A percentile compares a stretch with the other conserved stretches of the same genome.
These are phyloP conservation scores for Cordyceps cateniannulata DNA, from an alignment of 2,329 filamentous ascomycete species.

Conservation along the genomic window DNA sequence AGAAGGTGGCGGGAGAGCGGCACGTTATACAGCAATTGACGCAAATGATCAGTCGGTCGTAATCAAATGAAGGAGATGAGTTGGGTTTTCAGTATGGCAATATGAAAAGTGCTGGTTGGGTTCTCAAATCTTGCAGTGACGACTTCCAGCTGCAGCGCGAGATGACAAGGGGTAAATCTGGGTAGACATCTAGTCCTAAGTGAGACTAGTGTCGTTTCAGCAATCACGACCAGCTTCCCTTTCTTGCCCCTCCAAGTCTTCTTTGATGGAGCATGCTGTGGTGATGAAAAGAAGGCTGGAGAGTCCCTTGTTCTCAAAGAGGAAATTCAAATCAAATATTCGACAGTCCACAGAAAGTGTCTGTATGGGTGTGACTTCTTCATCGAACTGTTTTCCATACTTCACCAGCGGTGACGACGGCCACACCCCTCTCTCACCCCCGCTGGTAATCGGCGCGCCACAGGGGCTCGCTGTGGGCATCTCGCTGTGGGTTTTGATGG, in stretches of 20 bases:
- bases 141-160: background rate
- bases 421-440: no score
- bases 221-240: background rate
- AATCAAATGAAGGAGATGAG: no score
- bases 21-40: background rate
- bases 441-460: slow-evolving; percentile 1
- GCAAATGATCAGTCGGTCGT: no score
- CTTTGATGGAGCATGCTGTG: no score
- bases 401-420: no score
- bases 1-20: background rate
- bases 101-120: no score
- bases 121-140: background rate
- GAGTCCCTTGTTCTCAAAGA: background rate
- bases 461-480: background rate
- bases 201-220: background rate
- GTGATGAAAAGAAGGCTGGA: no score
- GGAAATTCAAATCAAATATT: background rate
- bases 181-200: background rate
- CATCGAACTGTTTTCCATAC: no score
- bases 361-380: no score
- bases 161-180: slow-evolving; percentile 9
- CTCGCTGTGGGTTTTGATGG: background rate
- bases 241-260: background rate
- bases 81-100: no score
- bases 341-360: no score